Conservation (phyloP, 2,329 filamentous ascomycete species). For the Clarireedia paspali region DNA sequence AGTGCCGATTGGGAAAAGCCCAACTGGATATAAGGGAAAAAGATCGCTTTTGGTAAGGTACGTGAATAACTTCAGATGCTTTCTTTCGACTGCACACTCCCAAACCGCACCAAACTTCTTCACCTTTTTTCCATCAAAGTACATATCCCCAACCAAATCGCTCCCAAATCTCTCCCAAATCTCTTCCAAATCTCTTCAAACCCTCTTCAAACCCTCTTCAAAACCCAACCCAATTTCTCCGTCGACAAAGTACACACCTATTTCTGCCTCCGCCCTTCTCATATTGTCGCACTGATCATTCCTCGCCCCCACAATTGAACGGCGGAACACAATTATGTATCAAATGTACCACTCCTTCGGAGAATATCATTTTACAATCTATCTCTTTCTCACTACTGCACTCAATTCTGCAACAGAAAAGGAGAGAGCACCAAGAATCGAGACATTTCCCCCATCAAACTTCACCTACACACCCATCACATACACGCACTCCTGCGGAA, state of each 20-base stretch:
- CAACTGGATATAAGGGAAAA: background rate
- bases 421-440: constrained; percentile 2
- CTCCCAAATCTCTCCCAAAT: no score
- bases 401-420: constrained; percentile 1
- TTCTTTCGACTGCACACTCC: background rate
- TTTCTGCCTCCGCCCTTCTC: background rate
- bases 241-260: background rate
- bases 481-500: no score
- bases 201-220: no score
- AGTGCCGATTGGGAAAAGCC: background rate
- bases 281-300: constrained; percentile 2
- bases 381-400: constrained; percentile 4
- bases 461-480: background rate
- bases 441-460: constrained; percentile 1
- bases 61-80: background rate
- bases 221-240: no score
- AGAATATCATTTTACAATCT: constrained; percentile 2
- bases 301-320: background rate
- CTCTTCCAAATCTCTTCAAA: no score
- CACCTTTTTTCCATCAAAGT: background rate
- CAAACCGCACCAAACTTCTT: background rate
- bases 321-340: background rate
- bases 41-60: constrained; percentile 2
- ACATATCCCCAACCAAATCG: background rate
- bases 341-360: background rate